These are phyloP conservation scores for Croton laevigatus DNA, from an alignment of 441 rosid species.

Conservation along the genomic window DNA sequence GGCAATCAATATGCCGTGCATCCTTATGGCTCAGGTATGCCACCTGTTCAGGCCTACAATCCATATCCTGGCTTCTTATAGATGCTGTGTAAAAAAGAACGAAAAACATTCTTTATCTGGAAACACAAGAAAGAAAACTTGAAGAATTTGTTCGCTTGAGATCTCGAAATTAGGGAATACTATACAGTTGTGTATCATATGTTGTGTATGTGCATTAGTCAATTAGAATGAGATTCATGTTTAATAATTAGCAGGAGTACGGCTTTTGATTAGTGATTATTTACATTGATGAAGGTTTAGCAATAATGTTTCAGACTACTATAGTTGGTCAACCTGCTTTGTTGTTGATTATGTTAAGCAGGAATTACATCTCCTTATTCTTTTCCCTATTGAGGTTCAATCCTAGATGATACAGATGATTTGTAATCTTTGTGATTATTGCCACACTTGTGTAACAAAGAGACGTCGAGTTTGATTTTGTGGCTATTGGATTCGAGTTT, in stretches of 20 bases:
- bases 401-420: conserved; percentile 26
- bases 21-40: conserved; percentile 59
- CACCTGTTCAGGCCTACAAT: conserved; percentile 64
- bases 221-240: conserved; percentile 48
- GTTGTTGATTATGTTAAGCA: conserved; percentile 23
- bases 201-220: conserved; percentile 48
- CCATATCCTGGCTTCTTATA: conserved; percentile 64
- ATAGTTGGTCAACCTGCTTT: conserved; percentile 20
- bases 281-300: conserved; percentile 26
- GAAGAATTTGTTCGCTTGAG: conserved; percentile 6
- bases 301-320: conserved; percentile 31
- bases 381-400: not conserved
- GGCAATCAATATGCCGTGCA: conserved; percentile 57
- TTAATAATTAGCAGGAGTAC: conserved; percentile 35
- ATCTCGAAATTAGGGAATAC: conserved; percentile 16
- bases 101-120: conserved; percentile 21
- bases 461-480: conserved; percentile 23
- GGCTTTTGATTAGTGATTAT: conserved; percentile 30
- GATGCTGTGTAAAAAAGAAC: conserved; percentile 16
- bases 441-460: conserved; percentile 28
- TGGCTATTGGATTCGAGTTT: not conserved
- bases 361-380: conserved; percentile 13
- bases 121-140: conserved; percentile 9
- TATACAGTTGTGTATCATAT: conserved; percentile 41
- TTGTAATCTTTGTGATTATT: conserved; percentile 31